phyloP scores from a whole-genome alignment of 2,329 filamentous ascomycete species.

The Hymenoscyphus scutula region DNA sequence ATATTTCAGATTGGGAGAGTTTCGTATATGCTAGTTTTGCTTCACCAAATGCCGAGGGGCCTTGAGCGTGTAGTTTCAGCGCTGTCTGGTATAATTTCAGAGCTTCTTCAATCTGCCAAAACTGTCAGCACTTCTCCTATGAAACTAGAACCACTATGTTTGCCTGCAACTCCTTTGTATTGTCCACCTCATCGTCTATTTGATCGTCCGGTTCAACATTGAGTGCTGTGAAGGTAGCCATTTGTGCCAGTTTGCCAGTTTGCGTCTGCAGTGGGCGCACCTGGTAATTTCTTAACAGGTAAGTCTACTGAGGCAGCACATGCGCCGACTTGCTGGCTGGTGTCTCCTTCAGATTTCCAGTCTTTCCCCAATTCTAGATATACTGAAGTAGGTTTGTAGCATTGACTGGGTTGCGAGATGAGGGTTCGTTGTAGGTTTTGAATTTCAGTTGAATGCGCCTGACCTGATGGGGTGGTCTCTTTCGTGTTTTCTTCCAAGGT shows the following conservation, averaged over 20 bases:
- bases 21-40: conserved; percentile 78
- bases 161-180: conserved; percentile 87
- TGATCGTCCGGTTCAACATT: conserved; percentile 94
- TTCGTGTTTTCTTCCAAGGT: too few species aligned
- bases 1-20: conserved; percentile 90
- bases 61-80: conserved; percentile 86
- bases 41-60: conserved; percentile 69
- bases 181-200: conserved; percentile 86
- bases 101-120: conserved; percentile 77
- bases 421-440: too few species aligned
- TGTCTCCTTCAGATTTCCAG: not conserved
- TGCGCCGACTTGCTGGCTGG: too few species aligned
- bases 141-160: not conserved
- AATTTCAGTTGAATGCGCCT: too few species aligned
- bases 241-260: not conserved
- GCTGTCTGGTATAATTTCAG: conserved; percentile 91
- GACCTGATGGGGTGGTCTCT: too few species aligned
- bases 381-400: too few species aligned
- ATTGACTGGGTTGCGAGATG: too few species aligned
- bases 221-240: conserved; percentile 68
- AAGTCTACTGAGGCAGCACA: too few species aligned
- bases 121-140: conserved; percentile 12
- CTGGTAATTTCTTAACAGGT: too few species aligned
- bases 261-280: too few species aligned
- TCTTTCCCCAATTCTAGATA: not conserved